A percentile compares a stretch with the other conserved stretches of the same genome.
Conservation (phyloP, 2,329 filamentous ascomycete genomes). For the Domatiomyces globalis region DNA sequence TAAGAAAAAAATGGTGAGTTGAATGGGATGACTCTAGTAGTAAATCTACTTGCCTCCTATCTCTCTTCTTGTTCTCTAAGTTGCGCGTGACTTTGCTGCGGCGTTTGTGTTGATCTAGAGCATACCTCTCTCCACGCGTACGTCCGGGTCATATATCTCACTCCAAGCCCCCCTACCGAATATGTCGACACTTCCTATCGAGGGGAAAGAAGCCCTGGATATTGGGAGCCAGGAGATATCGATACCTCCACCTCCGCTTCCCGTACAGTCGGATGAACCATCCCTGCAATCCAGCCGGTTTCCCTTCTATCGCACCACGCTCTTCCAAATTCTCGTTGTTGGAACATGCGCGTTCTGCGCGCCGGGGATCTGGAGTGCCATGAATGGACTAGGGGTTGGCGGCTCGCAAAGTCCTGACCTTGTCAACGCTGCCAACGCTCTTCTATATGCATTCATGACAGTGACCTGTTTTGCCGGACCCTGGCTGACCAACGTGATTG, state of each 20-base stretch:
- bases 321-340: slow-evolving; percentile 35
- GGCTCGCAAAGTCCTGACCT: slow-evolving; percentile 28
- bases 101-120: no score
- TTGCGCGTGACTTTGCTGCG: no score
- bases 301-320: slow-evolving; percentile 25
- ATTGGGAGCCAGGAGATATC: slow-evolving; percentile 1
- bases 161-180: not conserved
- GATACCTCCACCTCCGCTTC: not conserved
- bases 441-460: slow-evolving; percentile 34
- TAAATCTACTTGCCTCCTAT: not conserved
- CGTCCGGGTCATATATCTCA: no score
- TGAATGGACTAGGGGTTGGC: slow-evolving; percentile 30
- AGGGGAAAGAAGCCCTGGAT: slow-evolving; percentile 1
- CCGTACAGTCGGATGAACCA: not conserved
- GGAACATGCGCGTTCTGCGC: slow-evolving; percentile 34
- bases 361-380: slow-evolving; percentile 36
- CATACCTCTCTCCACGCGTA: no score
- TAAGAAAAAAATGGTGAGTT: no score
- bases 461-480: slow-evolving; percentile 30
- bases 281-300: not conserved
- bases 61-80: not conserved
- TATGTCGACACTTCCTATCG: not conserved
- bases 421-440: slow-evolving; percentile 34
- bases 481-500: slow-evolving; percentile 28
- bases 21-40: slow-evolving; percentile 6